phyloP scores from a whole-genome alignment of 352 stramenopile species.

The Globisporangium acanthophoron region DNA sequence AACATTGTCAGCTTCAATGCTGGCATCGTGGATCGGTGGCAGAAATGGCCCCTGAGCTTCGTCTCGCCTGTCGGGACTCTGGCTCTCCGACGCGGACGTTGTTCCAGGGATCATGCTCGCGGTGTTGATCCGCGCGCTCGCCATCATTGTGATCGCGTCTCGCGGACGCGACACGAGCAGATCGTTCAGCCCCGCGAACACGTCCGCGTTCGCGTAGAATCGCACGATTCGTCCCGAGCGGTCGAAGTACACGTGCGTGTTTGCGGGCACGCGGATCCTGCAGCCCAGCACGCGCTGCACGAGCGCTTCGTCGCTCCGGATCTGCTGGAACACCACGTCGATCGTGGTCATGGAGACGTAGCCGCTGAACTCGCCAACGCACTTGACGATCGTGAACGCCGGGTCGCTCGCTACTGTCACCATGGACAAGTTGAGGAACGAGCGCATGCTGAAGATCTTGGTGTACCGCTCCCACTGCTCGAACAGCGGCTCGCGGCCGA shows the following conservation, averaged over 20 bases:
- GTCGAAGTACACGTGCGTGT: conserved; percentile 6
- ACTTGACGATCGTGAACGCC: conserved; percentile 6
- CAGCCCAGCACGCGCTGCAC: conserved; percentile 8
- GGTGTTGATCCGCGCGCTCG: conserved; percentile 3
- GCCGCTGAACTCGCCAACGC: conserved; percentile 5
- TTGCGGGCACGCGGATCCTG: background rate
- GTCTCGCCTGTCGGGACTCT: no score
- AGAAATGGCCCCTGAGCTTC: no score
- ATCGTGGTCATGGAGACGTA: conserved; percentile 5
- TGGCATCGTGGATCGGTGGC: no score
- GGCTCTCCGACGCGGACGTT: background rate
- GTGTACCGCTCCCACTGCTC: conserved; percentile 12
- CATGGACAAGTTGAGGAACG: conserved; percentile 3
- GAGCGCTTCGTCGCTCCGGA: conserved; percentile 13
- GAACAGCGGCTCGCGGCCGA: conserved; percentile 4
- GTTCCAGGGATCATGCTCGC: conserved; percentile 2
- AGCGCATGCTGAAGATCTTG: conserved; percentile 5
- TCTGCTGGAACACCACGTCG: conserved; percentile 14
- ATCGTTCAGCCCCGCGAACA: conserved; percentile 3
- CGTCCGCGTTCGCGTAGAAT: conserved; percentile 6
- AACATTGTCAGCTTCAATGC: background rate
- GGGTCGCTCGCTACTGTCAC: background rate
- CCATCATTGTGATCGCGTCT: conserved; percentile 12
- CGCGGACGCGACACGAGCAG: conserved; percentile 1
- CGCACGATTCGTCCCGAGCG: background rate